Evolutionary conservation across 2,329 filamentous ascomycete species (phyloP).

Genomic region (Botryotinia calthae): DNA sequence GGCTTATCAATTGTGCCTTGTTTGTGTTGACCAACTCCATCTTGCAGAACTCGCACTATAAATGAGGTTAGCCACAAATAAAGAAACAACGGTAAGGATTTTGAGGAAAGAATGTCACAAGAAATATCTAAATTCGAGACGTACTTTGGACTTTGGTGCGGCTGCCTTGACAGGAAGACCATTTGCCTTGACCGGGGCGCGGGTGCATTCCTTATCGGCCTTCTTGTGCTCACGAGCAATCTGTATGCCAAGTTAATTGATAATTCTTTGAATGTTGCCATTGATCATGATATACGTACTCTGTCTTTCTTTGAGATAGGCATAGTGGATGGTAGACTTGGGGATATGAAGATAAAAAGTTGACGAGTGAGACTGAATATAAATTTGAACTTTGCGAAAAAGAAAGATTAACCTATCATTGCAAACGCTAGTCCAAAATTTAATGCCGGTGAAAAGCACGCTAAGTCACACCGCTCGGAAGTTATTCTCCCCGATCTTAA

Average conservation of each 20-base stretch:
- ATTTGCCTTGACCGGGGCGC: slow-evolving; percentile 53
- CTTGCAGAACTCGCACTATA: slow-evolving; percentile 50
- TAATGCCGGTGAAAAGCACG: not conserved
- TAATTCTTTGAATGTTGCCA: not conserved
- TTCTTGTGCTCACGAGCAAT: slow-evolving; percentile 55
- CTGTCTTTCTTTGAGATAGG: slow-evolving; percentile 50
- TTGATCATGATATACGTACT: slow-evolving; percentile 31
- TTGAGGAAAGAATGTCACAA: not conserved
- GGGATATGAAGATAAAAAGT: not conserved
- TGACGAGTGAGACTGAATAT: not conserved
- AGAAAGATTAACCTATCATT: not conserved
- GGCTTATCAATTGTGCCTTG: slow-evolving; percentile 50
- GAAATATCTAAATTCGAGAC: slow-evolving; percentile 23
- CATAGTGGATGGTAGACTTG: slow-evolving; percentile 26
- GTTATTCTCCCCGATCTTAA: not conserved
- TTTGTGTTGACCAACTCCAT: slow-evolving; percentile 53
- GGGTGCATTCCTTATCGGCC: slow-evolving; percentile 53
- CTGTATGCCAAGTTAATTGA: slow-evolving; percentile 34
- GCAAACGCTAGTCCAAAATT: not conserved
- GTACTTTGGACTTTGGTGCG: slow-evolving; percentile 51
- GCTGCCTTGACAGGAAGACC: slow-evolving; percentile 54
- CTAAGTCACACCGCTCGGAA: not conserved
- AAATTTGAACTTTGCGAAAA: slow-evolving; percentile 5
- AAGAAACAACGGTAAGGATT: too few species aligned
- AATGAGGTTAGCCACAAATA: not conserved